phyloP scores from a whole-genome alignment of 164 flowering plant species.

The Litsea cubeba region DNA sequence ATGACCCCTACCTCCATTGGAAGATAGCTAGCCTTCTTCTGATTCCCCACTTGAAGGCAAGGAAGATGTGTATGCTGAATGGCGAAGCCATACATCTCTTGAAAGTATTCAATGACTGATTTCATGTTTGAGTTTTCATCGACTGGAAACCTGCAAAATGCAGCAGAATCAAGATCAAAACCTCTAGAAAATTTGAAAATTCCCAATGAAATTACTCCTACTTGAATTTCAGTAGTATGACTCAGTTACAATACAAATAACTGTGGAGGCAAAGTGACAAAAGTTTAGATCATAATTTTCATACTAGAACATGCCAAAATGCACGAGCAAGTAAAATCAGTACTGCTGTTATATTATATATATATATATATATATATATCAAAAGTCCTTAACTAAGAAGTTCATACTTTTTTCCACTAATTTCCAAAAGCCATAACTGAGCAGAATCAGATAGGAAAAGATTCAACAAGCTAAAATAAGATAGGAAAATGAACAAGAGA shows the following conservation, averaged over 20 bases:
- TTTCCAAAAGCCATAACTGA: no score
- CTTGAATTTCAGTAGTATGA: background rate
- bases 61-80: constrained; percentile 61
- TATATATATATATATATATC: no score
- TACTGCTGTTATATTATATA: no score
- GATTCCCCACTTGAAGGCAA: constrained; percentile 68
- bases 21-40: constrained; percentile 65
- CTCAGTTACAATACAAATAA: background rate
- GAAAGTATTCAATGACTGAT: constrained; percentile 65
- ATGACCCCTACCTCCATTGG: constrained; percentile 63
- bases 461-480: no score
- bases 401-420: background rate
- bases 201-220: background rate
- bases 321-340: no score
- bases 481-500: background rate
- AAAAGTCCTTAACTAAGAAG: no score
- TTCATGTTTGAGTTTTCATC: constrained; percentile 59
- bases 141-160: constrained; percentile 49
- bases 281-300: no score
- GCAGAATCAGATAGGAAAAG: no score
- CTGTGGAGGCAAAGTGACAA: background rate
- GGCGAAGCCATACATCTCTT: constrained; percentile 66
- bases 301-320: no score
- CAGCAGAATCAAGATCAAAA: background rate
- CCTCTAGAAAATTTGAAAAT: background rate